Percentiles rank a stretch among this genome's conserved stretches.
These are phyloP conservation scores for Drosera spatulata DNA, from an alignment of 179 eudicot genomes.

Conservation along the genomic window DNA sequence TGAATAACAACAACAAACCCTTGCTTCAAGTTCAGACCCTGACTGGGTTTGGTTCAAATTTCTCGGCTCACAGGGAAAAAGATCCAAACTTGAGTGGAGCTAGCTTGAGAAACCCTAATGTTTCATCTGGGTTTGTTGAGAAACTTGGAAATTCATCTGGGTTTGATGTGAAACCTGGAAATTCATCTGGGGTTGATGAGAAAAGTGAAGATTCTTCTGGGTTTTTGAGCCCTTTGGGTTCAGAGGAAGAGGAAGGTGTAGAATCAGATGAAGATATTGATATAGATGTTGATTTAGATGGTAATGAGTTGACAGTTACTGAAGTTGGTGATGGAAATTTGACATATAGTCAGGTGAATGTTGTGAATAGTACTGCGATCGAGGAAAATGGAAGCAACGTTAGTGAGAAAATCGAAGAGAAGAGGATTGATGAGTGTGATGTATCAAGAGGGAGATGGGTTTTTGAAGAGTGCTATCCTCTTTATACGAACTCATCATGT, in stretches of 20 bases:
- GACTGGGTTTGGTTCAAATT: constrained; percentile 13
- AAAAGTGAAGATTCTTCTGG: constrained; percentile 16
- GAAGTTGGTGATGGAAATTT: constrained; percentile 8
- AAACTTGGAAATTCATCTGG: constrained; percentile 16
- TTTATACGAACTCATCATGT: constrained; percentile 63
- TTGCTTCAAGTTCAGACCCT: constrained; percentile 23
- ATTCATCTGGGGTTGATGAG: constrained; percentile 16
- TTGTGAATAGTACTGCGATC: constrained; percentile 5
- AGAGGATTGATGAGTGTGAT: constrained; percentile 36
- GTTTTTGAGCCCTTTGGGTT: constrained; percentile 9
- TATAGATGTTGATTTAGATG: constrained; percentile 4
- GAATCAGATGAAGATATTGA: background rate
- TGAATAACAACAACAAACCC: constrained; percentile 12
- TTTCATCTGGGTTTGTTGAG: constrained; percentile 12
- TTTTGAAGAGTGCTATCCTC: constrained; percentile 63
- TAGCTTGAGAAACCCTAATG: constrained; percentile 12
- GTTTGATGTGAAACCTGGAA: constrained; percentile 7
- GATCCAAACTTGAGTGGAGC: constrained; percentile 16
- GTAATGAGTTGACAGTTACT: constrained; percentile 1
- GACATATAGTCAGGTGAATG: constrained; percentile 1
- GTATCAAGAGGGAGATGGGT: constrained; percentile 77
- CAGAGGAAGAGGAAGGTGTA: constrained; percentile 6
- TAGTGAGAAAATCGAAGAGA: constrained; percentile 14
- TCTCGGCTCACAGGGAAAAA: constrained; percentile 9
- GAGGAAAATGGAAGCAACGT: constrained; percentile 9